Evolutionary conservation across 176 grass and related monocot genomes (phyloP), one percentile per base, ranked within the genome.

Genomic region (Carex myosuroides): DNA sequence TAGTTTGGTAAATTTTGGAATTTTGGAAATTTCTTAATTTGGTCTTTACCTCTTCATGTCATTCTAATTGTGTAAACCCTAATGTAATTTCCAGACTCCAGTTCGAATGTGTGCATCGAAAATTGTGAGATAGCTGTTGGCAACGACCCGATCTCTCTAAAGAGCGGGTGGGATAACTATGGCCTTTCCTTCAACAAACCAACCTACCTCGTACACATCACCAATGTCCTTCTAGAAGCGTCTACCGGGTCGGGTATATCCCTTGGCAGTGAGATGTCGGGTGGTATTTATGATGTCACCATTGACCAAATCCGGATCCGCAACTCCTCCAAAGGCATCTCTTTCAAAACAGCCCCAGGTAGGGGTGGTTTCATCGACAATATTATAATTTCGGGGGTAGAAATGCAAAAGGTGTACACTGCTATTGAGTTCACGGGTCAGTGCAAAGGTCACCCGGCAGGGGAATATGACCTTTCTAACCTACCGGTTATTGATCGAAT

Each of bases 241-340:
- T 89, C 91, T 60, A 87, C 82, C 0, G 92, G 95, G 11, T 85
- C 92, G 3, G 95, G 90, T 69, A 82, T 98, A 80, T 89, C 92
- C 65, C 91, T 98, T 75, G 95, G 95, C 37, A 94, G 92, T 3
- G 91, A 98, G 83, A 98, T 98, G 95, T 94, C 92, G 1, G 92
- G 92, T 33, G 92, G 95, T 14, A 94, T 98, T 18, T 98, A 91
- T 64, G 52, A 87, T 85, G 72, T 98, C 83, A 81, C 85, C 48
- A 88, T 53, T 53, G 48, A 85, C 39, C 79, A 91, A 4, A 56
- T 91, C 30, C 83, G 10, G 13, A 91, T 98, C 24, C 71, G 56
- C 24, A 80, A 85, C 81, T 94, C 92, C 8, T 82, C 55, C 7
- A 93, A 68, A 46, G 92, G 91, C 14, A 87, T 98, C 52, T 91